Evolutionary conservation across 306 rosid genomes (phyloP), one percentile per base, ranked within the genome.

Genomic region (Pueraria montana): DNA sequence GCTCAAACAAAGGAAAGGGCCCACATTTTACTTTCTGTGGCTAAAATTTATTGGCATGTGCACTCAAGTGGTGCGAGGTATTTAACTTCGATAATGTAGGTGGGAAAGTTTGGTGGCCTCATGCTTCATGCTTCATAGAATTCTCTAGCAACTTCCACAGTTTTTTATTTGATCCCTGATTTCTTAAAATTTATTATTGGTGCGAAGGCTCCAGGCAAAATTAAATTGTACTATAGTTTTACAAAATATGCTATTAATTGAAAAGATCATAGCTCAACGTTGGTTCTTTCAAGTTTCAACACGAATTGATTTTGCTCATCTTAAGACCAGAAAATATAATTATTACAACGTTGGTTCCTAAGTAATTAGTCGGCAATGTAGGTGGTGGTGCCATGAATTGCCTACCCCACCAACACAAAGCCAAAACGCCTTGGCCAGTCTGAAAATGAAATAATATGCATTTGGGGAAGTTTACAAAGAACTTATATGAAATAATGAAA

Each of bases 61-160:
- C 58, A 36, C 75, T 48, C 53, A 59, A 71, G 11, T 58, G 55
- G 52, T 9, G 26, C n/a, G 0, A 2, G 5, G 40, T 32, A 8
- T 34, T 32, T 2, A 30, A 30, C 18, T 46, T 46, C 23, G 42
- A 20, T 61, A 38, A 8, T 38, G 43, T 38, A 1, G 16, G 46
- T 81, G 6, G 36, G 9, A 7, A 64, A 26, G 71, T 43, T 82
- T 55, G 86, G 77, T 75, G 75, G 27, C 24, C 23, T 45, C 61
- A 10, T 55, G 6, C 10, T 27, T 56, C 48, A 18, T 53, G 8
- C 58, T 52, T 42, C 10, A 4, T 1, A 43, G 21, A 77, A 21
- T 58, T 36, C 62, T 45, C 86, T 56, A 56, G 66, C 78, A 43
- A 68, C 66, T 70, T 77, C 83, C 21, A 16, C 48, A 36, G 4